These are phyloP conservation scores for Solanum tarijense DNA, from an alignment of 257 asterid genomes.

Conservation along the genomic window DNA sequence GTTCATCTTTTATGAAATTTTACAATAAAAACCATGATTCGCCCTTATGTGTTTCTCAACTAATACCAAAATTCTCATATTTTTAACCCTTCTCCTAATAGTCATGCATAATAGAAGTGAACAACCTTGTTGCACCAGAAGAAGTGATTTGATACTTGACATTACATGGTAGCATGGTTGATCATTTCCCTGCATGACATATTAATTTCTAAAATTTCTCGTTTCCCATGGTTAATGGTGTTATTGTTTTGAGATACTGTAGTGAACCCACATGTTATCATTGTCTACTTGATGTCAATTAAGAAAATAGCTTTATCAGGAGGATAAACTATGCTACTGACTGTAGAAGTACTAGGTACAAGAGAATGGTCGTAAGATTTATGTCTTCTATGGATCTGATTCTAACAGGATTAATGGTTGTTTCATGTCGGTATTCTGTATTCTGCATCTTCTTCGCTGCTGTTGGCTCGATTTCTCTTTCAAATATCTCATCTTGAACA, in stretches of 20 bases:
- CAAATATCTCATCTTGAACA: not conserved
- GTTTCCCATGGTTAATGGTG: not conserved
- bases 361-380: not conserved
- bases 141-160: not conserved
- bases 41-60: not conserved
- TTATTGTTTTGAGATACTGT: not conserved
- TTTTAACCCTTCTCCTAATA: not conserved
- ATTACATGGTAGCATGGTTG: not conserved
- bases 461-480: not conserved
- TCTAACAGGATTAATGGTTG: not conserved
- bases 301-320: not conserved
- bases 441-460: not conserved
- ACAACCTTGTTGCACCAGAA: not conserved
- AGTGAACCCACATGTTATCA: not conserved
- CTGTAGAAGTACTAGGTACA: not conserved
- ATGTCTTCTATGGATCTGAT: not conserved
- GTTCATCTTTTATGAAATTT: not conserved
- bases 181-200: not conserved
- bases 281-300: not conserved
- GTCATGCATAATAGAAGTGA: not conserved
- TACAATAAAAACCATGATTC: not conserved
- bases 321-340: not conserved
- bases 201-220: not conserved
- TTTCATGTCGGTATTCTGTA: not conserved
- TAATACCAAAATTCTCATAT: not conserved